Percentiles rank a stretch among this genome's conserved stretches.
These are phyloP conservation scores for Trichoderma gamsii DNA, from an alignment of 495 filamentous ascomycete genomes.

Conservation along the genomic window DNA sequence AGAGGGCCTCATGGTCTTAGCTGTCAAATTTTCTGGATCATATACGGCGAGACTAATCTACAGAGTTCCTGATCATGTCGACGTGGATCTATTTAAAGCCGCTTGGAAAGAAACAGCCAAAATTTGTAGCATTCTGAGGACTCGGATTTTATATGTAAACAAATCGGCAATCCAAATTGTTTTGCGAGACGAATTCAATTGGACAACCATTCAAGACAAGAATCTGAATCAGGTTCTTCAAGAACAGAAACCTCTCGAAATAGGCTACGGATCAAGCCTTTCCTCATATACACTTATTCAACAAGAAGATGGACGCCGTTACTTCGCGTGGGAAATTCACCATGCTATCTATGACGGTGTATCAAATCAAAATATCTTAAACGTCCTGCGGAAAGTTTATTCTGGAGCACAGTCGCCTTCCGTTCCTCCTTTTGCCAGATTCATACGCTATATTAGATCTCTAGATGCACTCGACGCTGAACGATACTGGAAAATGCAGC, in stretches of 20 bases:
- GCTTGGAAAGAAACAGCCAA: background rate
- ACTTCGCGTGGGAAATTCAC: slow-evolving; percentile 42
- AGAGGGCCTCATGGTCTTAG: slow-evolving; percentile 30
- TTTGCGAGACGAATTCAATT: slow-evolving; percentile 15
- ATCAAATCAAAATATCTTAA: slow-evolving; percentile 26
- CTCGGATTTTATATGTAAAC: slow-evolving; percentile 20
- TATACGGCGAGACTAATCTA: background rate
- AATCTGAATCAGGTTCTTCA: background rate
- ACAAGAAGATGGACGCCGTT: slow-evolving; percentile 38
- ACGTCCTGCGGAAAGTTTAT: background rate
- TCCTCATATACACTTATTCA: slow-evolving; percentile 26
- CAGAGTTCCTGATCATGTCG: background rate
- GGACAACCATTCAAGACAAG: background rate
- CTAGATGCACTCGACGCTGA: background rate
- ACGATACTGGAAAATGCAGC: background rate
- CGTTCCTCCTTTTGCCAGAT: background rate
- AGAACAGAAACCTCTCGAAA: background rate
- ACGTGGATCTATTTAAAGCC: background rate
- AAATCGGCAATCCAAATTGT: slow-evolving; percentile 23
- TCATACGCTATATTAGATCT: background rate
- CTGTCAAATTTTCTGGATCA: background rate
- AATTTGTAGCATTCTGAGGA: background rate
- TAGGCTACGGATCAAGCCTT: slow-evolving; percentile 20
- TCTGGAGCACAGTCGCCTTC: slow-evolving; percentile 12
- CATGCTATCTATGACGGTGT: slow-evolving; percentile 36